phyloP scores from a whole-genome alignment of 139 green algal species.

The Parachlorella kessleri region DNA sequence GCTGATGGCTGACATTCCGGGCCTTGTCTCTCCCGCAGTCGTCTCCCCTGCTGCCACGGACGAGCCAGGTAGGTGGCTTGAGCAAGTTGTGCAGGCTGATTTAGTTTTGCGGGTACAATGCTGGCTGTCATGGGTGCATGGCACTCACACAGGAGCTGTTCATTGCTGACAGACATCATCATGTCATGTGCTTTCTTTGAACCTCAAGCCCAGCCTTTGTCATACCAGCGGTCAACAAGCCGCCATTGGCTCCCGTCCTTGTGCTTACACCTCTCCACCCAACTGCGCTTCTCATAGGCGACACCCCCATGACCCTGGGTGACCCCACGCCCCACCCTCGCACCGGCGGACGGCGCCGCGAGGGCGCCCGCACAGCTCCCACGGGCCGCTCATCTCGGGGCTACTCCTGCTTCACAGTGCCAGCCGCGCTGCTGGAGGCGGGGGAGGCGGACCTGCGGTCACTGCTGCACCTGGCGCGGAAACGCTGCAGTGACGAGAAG shows the following conservation, averaged over 20 bases:
- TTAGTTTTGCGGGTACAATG: too few species aligned
- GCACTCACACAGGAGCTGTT: too few species aligned
- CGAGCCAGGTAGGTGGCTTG: slow-evolving; percentile 13
- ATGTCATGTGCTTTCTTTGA: too few species aligned
- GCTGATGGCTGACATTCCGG: slow-evolving; percentile 20
- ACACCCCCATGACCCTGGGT: slow-evolving; percentile 11
- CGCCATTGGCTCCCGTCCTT: too few species aligned
- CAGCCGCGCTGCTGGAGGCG: slow-evolving; percentile 3
- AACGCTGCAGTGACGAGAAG: slow-evolving; percentile 69
- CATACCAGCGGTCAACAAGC: too few species aligned
- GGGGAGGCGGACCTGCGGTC: slow-evolving; percentile 42
- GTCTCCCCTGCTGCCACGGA: slow-evolving; percentile 26
- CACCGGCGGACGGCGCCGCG: too few species aligned
- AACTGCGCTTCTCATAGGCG: too few species aligned
- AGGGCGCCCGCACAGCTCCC: background rate
- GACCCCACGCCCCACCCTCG: background rate
- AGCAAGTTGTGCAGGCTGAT: background rate
- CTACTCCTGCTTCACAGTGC: slow-evolving; percentile 1
- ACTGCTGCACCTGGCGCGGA: slow-evolving; percentile 48
- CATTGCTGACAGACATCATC: too few species aligned
- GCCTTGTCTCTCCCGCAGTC: slow-evolving; percentile 20
- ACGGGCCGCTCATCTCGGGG: background rate
- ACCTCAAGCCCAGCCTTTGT: too few species aligned
- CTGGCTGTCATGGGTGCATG: too few species aligned
- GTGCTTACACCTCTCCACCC: too few species aligned